Conservation (phyloP, 139 green algal genomes). For the Micractinium sp. region DNA sequence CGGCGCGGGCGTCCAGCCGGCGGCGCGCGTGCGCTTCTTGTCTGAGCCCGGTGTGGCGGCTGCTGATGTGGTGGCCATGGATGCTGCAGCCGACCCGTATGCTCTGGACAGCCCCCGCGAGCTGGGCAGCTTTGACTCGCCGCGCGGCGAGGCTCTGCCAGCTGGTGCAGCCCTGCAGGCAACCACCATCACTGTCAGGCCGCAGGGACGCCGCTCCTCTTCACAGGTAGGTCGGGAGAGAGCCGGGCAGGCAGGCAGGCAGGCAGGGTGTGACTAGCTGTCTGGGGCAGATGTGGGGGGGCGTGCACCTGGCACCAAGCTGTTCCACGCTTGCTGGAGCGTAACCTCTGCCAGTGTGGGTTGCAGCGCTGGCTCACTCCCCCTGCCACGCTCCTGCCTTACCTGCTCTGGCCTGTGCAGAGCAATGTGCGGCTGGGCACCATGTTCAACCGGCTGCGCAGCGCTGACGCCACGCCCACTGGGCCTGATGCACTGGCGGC, state of each 20-base stretch:
- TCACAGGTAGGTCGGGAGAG: neutral
- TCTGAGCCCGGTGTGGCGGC: neutral
- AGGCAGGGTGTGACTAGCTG: neutral
- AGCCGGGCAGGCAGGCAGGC: neutral
- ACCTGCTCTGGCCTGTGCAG: neutral
- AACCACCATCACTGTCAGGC: neutral
- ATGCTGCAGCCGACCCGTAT: neutral
- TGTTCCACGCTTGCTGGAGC: too few relatives aligned
- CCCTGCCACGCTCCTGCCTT: neutral
- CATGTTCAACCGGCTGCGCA: conserved; percentile 13
- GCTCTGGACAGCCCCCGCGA: neutral
- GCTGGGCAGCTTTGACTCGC: neutral
- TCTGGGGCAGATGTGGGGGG: too few relatives aligned
- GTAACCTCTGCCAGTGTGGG: too few relatives aligned
- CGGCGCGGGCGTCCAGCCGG: neutral
- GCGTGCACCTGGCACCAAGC: neutral
- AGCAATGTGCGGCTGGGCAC: conserved; percentile 5
- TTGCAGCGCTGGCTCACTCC: neutral
- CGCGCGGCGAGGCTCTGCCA: neutral
- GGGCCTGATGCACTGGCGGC: neutral
- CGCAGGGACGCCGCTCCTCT: neutral
- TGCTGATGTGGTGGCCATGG: neutral
- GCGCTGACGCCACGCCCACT: neutral
- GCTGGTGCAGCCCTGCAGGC: neutral
- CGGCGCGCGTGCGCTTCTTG: conserved; percentile 23